Percentiles rank a stretch among this genome's conserved stretches.
These are phyloP conservation scores for Aureobasidium sp. DNA, from an alignment of 2,329 filamentous ascomycete species.

Conservation along the genomic window DNA sequence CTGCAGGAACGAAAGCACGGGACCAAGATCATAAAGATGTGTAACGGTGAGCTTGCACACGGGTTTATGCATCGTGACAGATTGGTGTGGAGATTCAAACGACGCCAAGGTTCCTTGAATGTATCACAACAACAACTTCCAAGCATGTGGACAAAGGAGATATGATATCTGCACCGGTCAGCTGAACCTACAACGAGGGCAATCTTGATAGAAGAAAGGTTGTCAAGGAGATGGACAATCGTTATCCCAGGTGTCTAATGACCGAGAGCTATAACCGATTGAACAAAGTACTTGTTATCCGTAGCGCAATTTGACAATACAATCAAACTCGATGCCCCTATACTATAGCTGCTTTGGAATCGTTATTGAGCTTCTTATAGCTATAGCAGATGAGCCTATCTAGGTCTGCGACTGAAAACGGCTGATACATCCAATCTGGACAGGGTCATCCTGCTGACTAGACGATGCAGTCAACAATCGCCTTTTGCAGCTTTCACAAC, in stretches of 20 bases:
- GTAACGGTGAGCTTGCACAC: constrained; percentile 1
- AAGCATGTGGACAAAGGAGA: neutral
- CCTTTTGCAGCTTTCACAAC: neutral
- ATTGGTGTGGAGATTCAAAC: constrained; percentile 4
- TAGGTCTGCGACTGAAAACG: neutral
- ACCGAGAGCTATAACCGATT: neutral
- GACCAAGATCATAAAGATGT: neutral
- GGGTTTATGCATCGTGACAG: constrained; percentile 4
- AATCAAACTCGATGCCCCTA: no score
- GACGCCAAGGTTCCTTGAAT: neutral
- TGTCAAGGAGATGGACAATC: neutral
- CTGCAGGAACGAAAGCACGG: constrained; percentile 3
- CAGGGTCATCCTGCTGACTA: neutral
- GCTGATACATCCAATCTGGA: no score
- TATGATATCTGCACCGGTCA: neutral
- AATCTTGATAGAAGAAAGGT: neutral
- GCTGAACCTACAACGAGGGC: neutral
- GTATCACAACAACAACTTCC: neutral
- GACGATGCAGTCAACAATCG: neutral
- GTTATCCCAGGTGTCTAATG: neutral
- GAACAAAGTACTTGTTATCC: no score
- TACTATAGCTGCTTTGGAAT: neutral
- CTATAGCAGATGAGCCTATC: neutral
- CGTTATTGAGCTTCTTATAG: neutral
- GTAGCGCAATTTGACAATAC: neutral